A percentile compares a stretch with the other conserved stretches of the same genome.
Conservation (phyloP, 2,329 filamentous ascomycete genomes). For the Penicillium sp. region DNA sequence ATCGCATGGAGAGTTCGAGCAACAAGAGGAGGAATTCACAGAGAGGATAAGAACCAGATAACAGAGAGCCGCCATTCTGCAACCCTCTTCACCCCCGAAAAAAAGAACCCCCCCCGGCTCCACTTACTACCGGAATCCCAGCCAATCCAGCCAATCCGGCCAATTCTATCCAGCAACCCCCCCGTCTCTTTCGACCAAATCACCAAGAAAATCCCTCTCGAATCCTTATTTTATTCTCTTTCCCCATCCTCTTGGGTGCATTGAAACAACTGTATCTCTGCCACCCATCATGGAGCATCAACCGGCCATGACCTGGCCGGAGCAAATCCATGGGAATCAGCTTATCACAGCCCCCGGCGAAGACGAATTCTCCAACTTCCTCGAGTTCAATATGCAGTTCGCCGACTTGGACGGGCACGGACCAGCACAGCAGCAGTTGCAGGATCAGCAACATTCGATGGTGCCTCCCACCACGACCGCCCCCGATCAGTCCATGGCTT, state of each 20-base stretch:
- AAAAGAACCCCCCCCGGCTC: background rate
- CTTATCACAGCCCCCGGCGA: slow-evolving; percentile 46
- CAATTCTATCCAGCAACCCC: background rate
- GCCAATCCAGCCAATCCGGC: background rate
- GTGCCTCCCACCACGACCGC: slow-evolving; percentile 40
- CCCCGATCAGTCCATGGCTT: slow-evolving; percentile 33
- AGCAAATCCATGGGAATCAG: slow-evolving; percentile 44
- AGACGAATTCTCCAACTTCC: slow-evolving; percentile 55
- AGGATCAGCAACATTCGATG: slow-evolving; percentile 39
- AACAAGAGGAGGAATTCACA: background rate
- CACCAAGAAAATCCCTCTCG: background rate
- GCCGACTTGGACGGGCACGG: slow-evolving; percentile 46
- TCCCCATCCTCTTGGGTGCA: background rate
- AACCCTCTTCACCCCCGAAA: background rate
- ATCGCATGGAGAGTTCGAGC: background rate
- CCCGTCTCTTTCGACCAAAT: background rate
- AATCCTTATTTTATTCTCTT: background rate
- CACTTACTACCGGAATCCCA: background rate
- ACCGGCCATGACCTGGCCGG: slow-evolving; percentile 45
- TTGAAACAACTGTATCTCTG: background rate
- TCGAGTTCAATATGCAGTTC: slow-evolving; percentile 54
- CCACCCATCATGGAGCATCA: slow-evolving; percentile 43
- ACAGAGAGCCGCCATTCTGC: background rate
- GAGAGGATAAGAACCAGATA: background rate
- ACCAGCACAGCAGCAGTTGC: slow-evolving; percentile 41